Evolutionary conservation across 1,284 basidiomycete genomes (phyloP).

Genomic region (Puccinia hordei): DNA sequence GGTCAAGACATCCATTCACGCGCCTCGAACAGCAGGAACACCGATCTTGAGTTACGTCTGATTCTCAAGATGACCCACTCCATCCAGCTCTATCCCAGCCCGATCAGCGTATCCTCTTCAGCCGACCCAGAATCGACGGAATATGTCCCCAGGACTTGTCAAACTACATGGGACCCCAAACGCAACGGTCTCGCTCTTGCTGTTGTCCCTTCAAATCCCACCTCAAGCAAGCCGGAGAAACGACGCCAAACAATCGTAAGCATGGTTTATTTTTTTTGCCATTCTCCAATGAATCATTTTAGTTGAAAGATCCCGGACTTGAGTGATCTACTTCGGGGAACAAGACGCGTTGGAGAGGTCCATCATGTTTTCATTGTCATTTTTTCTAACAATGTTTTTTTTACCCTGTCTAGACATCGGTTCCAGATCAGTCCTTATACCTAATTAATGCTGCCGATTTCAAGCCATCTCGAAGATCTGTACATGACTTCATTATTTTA

Average conservation of each 20-base stretch:
- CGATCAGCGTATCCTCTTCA: background rate
- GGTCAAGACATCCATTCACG: too few relatives aligned
- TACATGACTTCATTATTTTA: conserved; percentile 7
- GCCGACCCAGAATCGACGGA: conserved; percentile 4
- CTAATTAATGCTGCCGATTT: conserved; percentile 34
- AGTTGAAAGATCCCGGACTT: background rate
- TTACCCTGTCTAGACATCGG: conserved; percentile 23
- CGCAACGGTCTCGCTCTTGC: conserved; percentile 35
- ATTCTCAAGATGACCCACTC: conserved; percentile 24
- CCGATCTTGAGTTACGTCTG: too few relatives aligned
- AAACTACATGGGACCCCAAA: conserved; percentile 44
- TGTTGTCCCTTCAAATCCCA: conserved; percentile 21
- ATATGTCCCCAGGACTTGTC: conserved; percentile 19
- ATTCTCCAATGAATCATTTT: background rate
- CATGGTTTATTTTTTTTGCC: background rate
- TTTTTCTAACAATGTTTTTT: background rate
- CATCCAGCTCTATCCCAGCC: conserved; percentile 30
- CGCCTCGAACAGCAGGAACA: too few relatives aligned
- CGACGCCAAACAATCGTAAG: conserved; percentile 8
- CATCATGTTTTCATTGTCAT: background rate
- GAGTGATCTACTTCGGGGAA: too few relatives aligned
- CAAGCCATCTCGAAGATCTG: conserved; percentile 37
- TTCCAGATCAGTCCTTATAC: conserved; percentile 48
- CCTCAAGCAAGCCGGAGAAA: background rate
- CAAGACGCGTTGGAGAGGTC: background rate